These are phyloP conservation scores for Gremmenia infestans DNA, from an alignment of 2,329 filamentous ascomycete genomes.

Conservation along the genomic window DNA sequence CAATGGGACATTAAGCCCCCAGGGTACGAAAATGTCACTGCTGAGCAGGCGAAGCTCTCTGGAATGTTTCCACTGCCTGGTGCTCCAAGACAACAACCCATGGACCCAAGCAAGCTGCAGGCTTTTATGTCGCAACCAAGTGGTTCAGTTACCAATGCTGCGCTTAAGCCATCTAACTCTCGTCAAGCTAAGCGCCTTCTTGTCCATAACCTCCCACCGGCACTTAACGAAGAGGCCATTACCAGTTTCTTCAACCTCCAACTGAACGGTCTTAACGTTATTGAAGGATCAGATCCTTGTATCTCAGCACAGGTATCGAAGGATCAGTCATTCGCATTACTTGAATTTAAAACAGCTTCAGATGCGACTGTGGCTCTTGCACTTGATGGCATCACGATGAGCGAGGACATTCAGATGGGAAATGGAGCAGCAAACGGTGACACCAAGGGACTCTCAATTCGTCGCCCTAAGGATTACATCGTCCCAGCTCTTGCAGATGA, in stretches of 20 bases:
- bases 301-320: constrained; percentile 75
- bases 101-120: constrained; percentile 90
- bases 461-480: constrained; percentile 94
- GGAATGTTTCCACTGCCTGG: constrained; percentile 98
- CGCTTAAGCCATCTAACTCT: constrained; percentile 87
- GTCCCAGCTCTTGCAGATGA: constrained; percentile 76
- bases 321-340: constrained; percentile 73
- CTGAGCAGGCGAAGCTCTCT: constrained; percentile 96
- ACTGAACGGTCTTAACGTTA: constrained; percentile 91
- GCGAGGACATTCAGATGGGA: constrained; percentile 56
- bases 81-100: constrained; percentile 87
- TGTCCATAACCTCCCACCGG: constrained; percentile 72
- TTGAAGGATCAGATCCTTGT: constrained; percentile 79
- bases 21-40: constrained; percentile 96
- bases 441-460: constrained; percentile 63
- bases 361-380: constrained; percentile 91
- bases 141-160: constrained; percentile 60
- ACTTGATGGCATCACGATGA: constrained; percentile 85
- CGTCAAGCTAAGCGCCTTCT: constrained; percentile 91
- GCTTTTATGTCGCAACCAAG: constrained; percentile 91
- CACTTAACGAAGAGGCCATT: constrained; percentile 69
- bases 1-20: constrained; percentile 99
- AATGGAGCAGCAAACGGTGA: constrained; percentile 49
- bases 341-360: constrained; percentile 83
- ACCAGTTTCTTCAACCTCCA: constrained; percentile 91